These are phyloP conservation scores for Arthrinium phaeospermum DNA, from an alignment of 2,329 filamentous ascomycete species.

Conservation along the genomic window DNA sequence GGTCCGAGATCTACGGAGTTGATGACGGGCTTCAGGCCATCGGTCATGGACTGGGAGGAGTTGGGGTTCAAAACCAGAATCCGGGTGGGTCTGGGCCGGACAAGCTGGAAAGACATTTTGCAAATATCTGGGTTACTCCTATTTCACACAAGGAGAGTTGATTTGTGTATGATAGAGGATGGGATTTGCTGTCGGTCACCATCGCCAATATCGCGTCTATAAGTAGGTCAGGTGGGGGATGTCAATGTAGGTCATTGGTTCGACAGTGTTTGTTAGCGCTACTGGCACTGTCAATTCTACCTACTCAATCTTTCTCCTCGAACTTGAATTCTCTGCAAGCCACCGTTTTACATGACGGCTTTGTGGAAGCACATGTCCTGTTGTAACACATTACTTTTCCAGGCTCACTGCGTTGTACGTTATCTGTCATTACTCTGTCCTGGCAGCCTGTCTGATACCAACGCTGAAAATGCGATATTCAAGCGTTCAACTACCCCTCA, in stretches of 20 bases:
- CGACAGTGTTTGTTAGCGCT: too few relatives aligned
- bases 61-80: slow-evolving; percentile 83
- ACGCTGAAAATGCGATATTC: neutral
- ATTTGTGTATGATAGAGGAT: neutral
- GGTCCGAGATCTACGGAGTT: slow-evolving; percentile 45
- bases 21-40: slow-evolving; percentile 61
- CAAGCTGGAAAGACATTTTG: neutral
- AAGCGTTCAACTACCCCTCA: neutral
- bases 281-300: too few relatives aligned
- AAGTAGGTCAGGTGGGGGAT: too few relatives aligned
- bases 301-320: too few relatives aligned
- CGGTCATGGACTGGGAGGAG: slow-evolving; percentile 75
- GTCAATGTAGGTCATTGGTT: too few relatives aligned
- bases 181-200: neutral
- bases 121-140: neutral
- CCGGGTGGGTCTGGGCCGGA: slow-evolving; percentile 41
- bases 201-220: too few relatives aligned
- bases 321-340: too few relatives aligned
- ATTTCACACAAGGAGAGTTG: neutral
- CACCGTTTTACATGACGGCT: too few relatives aligned
- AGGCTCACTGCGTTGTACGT: too few relatives aligned
- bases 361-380: too few relatives aligned
- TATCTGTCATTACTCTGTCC: too few relatives aligned
- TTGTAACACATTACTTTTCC: too few relatives aligned
- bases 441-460: neutral